Percentiles rank a stretch among this genome's conserved stretches.
phyloP scores from a whole-genome alignment of 129 eudicot species.

The Escallonia rubra region DNA sequence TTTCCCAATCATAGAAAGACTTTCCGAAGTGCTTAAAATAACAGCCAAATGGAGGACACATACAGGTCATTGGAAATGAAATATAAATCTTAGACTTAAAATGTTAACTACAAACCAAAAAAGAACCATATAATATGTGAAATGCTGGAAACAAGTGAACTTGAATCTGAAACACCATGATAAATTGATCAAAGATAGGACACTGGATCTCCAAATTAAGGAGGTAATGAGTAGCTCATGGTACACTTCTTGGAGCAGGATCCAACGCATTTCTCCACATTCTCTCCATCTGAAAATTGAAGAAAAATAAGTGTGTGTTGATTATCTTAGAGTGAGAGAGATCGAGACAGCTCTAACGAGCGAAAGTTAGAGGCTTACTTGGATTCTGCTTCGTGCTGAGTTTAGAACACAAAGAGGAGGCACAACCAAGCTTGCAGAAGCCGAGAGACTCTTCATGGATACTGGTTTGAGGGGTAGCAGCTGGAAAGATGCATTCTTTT shows the following conservation, averaged over 20 bases:
- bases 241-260: conserved; percentile 70
- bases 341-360: too few relatives aligned
- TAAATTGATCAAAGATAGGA: not conserved
- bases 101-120: not conserved
- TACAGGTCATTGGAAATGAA: conserved; percentile 16
- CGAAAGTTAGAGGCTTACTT: conserved; percentile 23
- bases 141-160: not conserved
- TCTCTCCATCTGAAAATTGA: conserved; percentile 48
- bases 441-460: conserved; percentile 15
- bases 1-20: too few relatives aligned
- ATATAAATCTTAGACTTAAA: not conserved
- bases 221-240: conserved; percentile 36
- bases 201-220: not conserved
- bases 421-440: conserved; percentile 78
- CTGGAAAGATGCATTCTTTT: conserved; percentile 63
- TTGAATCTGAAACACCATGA: not conserved
- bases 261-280: conserved; percentile 62
- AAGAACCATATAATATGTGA: not conserved
- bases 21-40: too few relatives aligned
- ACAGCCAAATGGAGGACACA: not conserved
- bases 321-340: not conserved
- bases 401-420: conserved; percentile 56
- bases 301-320: not conserved
- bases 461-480: conserved; percentile 13
- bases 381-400: conserved; percentile 58